Base-by-base conservation (phyloP, 2,329 filamentous ascomycete species). In the Botrytis pseudocinerea region DNA sequence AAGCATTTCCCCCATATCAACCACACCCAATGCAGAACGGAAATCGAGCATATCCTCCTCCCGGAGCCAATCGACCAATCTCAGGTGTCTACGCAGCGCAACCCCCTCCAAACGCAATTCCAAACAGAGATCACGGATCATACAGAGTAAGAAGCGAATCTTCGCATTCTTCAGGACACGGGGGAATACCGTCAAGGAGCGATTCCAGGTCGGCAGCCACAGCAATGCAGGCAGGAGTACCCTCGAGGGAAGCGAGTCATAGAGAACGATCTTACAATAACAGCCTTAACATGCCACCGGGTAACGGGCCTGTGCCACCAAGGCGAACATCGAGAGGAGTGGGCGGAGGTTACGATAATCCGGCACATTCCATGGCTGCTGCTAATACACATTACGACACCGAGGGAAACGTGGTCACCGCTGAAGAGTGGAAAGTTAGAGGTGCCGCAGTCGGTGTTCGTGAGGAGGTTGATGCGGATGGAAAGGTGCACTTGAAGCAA, bases 361-460 rank as follows among this genome's bases (percentile, higher is more conserved):
- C 64, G 59, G 69, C 65, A 57, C 73, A 75, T 77, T 76, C 75
- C 59, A 76, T 70, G 57, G 81, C 77, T 70, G 81, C 77, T 8
- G 70, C 79, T 22, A 73, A 82, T 12, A 80, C 83, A 6, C 83
- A 87, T 10, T 90, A 91, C 79, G 84, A 83, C 40, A 77, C 86
- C 57, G 89, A 91, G 76, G 87, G 87, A 69, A 88, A 87, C 0
- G 86, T 85, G 76, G 83, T 85, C 51, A 78, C 91, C 79, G 95
- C 90, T 78, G 95, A 98, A 78, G 95, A 98, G 76, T 98, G 96
- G 96, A 93, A 97, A 83, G 95, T 99, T 60, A 91, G 92, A 74
- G 96, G 96, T 61, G 95, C 96, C n/a, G 94, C 95, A 1, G 90
- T 97, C 42, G 91, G 91, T 28, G 87, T 95, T 70, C 89, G 92